Evolutionary conservation across 139 green algal species (phyloP).

Genomic region (Closterium sp.): DNA sequence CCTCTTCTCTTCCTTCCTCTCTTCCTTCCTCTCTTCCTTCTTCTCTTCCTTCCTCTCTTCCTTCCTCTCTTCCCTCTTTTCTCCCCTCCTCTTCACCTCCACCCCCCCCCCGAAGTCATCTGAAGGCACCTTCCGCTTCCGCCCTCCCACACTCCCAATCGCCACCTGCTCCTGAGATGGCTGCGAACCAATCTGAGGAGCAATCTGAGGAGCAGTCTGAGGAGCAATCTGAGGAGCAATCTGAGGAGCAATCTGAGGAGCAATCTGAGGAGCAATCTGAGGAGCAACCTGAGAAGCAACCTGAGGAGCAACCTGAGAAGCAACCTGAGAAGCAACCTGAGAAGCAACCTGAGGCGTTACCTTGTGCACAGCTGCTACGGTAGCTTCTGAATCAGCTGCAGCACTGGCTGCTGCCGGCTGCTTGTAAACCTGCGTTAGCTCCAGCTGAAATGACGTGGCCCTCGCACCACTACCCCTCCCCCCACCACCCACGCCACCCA

Average conservation of each 20-base stretch:
- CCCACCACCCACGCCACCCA: too few relatives aligned
- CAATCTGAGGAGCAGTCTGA: not conserved
- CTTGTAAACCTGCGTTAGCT: not conserved
- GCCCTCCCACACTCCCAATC: not conserved
- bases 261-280: not conserved
- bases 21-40: not conserved
- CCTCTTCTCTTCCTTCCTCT: not conserved
- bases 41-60: not conserved
- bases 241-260: not conserved
- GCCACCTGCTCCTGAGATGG: not conserved
- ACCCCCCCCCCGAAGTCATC: not conserved
- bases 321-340: not conserved
- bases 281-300: not conserved
- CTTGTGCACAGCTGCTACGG: not conserved
- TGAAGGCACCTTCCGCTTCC: not conserved
- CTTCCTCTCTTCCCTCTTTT: not conserved
- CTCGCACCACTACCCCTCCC: not conserved
- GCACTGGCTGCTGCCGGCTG: not conserved
- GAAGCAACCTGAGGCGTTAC: not conserved
- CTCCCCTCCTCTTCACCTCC: not conserved
- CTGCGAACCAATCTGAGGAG: not conserved
- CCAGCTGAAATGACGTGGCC: not conserved
- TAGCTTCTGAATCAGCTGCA: not conserved
- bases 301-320: not conserved
- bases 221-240: not conserved